Evolutionary conservation across 495 filamentous ascomycete genomes (phyloP).

Genomic region (Neurospora sp.): DNA sequence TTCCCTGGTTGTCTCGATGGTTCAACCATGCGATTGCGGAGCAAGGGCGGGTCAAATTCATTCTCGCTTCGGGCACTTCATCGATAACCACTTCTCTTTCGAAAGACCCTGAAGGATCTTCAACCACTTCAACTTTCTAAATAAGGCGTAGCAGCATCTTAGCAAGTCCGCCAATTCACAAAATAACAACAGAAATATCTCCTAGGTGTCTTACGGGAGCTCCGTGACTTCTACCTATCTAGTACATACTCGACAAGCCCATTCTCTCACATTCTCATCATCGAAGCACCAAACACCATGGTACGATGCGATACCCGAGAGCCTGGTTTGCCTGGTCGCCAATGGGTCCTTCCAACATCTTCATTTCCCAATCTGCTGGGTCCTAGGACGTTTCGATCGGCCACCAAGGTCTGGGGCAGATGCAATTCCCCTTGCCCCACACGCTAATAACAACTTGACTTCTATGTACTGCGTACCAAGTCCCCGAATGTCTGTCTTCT

Average conservation of each 20-base stretch:
- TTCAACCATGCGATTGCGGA: not conserved
- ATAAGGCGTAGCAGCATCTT: not conserved
- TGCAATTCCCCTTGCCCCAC: not conserved
- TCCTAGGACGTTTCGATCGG: not conserved
- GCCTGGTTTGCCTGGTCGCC: not conserved
- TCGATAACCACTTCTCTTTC: not conserved
- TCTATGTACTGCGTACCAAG: no score
- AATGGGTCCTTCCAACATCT: not conserved
- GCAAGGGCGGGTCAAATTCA: not conserved
- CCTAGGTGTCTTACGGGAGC: not conserved
- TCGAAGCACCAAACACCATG: not conserved
- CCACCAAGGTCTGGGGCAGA: not conserved
- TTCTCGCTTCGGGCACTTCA: not conserved
- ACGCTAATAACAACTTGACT: not conserved
- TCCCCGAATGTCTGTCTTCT: no score
- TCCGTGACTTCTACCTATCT: not conserved
- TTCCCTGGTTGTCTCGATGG: not conserved
- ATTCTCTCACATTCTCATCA: not conserved
- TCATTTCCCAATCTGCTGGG: not conserved
- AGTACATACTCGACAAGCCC: not conserved
- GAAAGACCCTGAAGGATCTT: not conserved
- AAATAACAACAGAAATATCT: not conserved
- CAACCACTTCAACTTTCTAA: not conserved
- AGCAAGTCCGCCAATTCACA: not conserved
- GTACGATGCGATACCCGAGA: not conserved